Percentiles rank a stretch among this genome's conserved stretches.
These are phyloP conservation scores for Pleodorina starrii DNA, from an alignment of 139 green algal genomes.

Conservation along the genomic window DNA sequence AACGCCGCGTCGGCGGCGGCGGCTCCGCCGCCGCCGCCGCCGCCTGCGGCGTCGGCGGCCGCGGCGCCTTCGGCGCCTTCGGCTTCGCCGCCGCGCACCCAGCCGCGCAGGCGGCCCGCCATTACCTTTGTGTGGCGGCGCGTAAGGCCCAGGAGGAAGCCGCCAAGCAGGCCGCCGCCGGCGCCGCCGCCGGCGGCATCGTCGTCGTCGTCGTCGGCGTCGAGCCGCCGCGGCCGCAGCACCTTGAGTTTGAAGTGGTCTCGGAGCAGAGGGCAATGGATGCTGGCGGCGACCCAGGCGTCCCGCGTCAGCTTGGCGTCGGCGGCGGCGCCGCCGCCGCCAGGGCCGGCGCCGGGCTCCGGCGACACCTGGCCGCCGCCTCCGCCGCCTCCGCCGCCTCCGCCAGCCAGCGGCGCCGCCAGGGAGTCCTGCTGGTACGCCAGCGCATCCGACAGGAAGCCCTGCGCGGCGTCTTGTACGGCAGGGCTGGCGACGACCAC, in stretches of 20 bases:
- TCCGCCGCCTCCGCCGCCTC: too few species aligned
- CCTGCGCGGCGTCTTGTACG: neutral
- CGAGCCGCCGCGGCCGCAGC: conserved; percentile 34
- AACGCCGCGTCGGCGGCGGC: neutral
- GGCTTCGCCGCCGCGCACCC: too few species aligned
- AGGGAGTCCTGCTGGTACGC: conserved; percentile 44
- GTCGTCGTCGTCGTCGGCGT: neutral
- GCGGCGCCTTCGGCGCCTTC: conserved; percentile 9
- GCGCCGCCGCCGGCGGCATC: neutral
- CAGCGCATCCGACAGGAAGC: conserved; percentile 48
- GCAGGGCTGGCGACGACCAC: too few species aligned
- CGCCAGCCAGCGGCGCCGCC: neutral
- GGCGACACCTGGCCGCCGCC: neutral
- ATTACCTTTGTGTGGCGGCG: conserved; percentile 41
- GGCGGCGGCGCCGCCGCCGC: neutral
- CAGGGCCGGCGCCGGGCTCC: neutral
- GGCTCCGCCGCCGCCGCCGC: conserved; percentile 25
- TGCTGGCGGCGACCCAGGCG: conserved; percentile 24
- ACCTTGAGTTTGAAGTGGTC: conserved; percentile 64
- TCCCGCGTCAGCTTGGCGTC: neutral
- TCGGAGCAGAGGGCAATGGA: conserved; percentile 42
- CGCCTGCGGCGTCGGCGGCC: neutral
- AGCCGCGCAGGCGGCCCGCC: neutral
- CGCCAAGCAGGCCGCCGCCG: conserved; percentile 34
- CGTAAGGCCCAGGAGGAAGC: conserved; percentile 5